Evolutionary conservation across 2,329 filamentous ascomycete genomes (phyloP), one percentile per base, ranked within the genome.

Genomic region (Dothidotthia symphoricarpi): DNA sequence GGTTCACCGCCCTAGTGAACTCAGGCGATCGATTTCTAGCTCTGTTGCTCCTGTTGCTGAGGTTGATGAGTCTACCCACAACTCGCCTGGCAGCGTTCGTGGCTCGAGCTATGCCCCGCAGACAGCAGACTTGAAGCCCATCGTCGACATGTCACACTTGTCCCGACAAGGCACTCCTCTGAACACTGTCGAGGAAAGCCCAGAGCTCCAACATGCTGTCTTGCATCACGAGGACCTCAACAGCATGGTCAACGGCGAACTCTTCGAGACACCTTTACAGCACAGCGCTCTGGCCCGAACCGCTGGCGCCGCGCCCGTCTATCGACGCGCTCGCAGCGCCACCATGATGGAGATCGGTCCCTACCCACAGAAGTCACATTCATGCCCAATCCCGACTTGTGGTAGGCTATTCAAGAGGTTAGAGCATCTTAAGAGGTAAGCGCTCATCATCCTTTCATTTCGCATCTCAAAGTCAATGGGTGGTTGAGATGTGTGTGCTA

Each of bases 351-450:
- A 98, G 69, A 80, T 96, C 48, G 89, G 88, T 22, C 93, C 94
- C 11, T 97, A 97, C 66, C 89, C 93, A 34, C 88, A 95, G 65
- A 98, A 98, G 71, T 95, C 90, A 27, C 93, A 98, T 71, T 97
- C 91, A 2, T 98, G 93, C 74, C 93, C 93, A n/a, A 98, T 98
- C 61, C 93, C 93, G 17, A 94, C 91, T 38, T 98, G 93, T 67
- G 93, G 93, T 37, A 85, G 93, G 61, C 80, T 96, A 47, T 98
- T 98, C 80, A 98, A 98, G 83, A 85, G 93, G 70, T 81, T 98
- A 75, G 93, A 98, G 75, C 93, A 98, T 74, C 82, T 98, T 64
- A 98, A 98, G 80, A 84, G 91, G 88, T 95, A 88, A 82, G 86
- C 76, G 63, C 62, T 53, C 59, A 58, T 57, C 44, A 64, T 65